phyloP scores from a whole-genome alignment of 352 stramenopile genomes.

The Aphanomyces cochlioides region DNA sequence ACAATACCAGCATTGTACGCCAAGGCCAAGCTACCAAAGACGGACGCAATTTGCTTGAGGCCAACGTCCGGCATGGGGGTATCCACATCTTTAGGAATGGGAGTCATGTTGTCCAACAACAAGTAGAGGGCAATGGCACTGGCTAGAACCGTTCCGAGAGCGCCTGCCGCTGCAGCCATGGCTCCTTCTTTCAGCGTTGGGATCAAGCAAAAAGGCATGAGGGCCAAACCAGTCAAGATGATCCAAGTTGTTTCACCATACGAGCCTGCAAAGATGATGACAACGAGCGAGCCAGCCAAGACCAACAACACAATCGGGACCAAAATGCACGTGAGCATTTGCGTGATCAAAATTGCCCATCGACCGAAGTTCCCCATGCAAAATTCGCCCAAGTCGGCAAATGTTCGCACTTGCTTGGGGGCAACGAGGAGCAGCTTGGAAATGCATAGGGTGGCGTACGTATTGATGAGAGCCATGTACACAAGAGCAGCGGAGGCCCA shows the following conservation, averaged over 20 bases:
- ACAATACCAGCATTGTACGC: slow-evolving; percentile 60
- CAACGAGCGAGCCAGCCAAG: slow-evolving; percentile 24
- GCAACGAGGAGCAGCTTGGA: slow-evolving; percentile 59
- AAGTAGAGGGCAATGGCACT: slow-evolving; percentile 28
- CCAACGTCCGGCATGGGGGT: slow-evolving; percentile 26
- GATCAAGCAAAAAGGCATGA: slow-evolving; percentile 31
- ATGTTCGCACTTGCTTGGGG: slow-evolving; percentile 51
- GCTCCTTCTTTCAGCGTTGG: slow-evolving; percentile 32
- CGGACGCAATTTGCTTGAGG: slow-evolving; percentile 25
- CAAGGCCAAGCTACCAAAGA: slow-evolving; percentile 54
- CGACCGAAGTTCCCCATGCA: slow-evolving; percentile 47
- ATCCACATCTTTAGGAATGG: neutral
- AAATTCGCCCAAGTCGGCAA: slow-evolving; percentile 59
- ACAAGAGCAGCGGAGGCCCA: slow-evolving; percentile 23
- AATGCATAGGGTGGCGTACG: slow-evolving; percentile 24
- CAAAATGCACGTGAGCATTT: slow-evolving; percentile 22
- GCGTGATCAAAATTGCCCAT: slow-evolving; percentile 45
- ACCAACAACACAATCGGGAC: slow-evolving; percentile 32
- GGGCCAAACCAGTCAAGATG: slow-evolving; percentile 30
- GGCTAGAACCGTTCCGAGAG: slow-evolving; percentile 37
- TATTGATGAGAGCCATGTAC: slow-evolving; percentile 29
- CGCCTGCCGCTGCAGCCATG: slow-evolving; percentile 13
- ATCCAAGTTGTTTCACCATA: slow-evolving; percentile 30
- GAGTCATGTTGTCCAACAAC: slow-evolving; percentile 30
- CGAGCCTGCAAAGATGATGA: slow-evolving; percentile 27